Percentiles rank a stretch among this genome's conserved stretches.
Evolutionary conservation across 805 yeast species (phyloP).

Genomic region (Sugiyamaella qingdaonensis): DNA sequence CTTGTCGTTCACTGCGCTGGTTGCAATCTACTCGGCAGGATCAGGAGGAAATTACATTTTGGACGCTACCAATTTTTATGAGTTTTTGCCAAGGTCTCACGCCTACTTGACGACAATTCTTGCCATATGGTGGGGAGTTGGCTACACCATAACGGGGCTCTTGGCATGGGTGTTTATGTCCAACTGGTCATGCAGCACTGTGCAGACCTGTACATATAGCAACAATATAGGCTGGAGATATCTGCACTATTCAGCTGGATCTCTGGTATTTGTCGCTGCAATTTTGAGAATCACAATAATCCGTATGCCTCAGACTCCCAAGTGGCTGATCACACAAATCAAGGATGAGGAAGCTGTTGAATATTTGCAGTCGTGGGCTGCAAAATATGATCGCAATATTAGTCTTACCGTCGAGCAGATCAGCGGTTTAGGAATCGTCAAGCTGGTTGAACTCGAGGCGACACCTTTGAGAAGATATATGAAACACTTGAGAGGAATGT

Average conservation of each 20-base stretch:
- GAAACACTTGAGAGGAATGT: slow-evolving; percentile 38
- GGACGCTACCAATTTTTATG: slow-evolving; percentile 51
- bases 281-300: slow-evolving; percentile 45
- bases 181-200: slow-evolving; percentile 44
- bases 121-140: slow-evolving; percentile 61
- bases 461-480: slow-evolving; percentile 15
- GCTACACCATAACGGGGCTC: slow-evolving; percentile 51
- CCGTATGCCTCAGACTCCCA: slow-evolving; percentile 52
- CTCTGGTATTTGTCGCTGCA: slow-evolving; percentile 46
- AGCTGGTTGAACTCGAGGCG: slow-evolving; percentile 18
- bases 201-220: slow-evolving; percentile 40
- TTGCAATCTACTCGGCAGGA: slow-evolving; percentile 45
- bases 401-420: slow-evolving; percentile 47
- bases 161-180: slow-evolving; percentile 56
- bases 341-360: slow-evolving; percentile 45
- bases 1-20: slow-evolving; percentile 47
- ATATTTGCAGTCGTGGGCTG: slow-evolving; percentile 43
- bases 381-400: slow-evolving; percentile 40
- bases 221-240: slow-evolving; percentile 61
- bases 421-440: slow-evolving; percentile 41
- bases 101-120: slow-evolving; percentile 50
- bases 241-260: slow-evolving; percentile 50
- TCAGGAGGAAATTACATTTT: slow-evolving; percentile 47
- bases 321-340: slow-evolving; percentile 29
- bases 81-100: slow-evolving; percentile 46